phyloP scores from a whole-genome alignment of 495 filamentous ascomycete species.

The Xylaria bambusicola region DNA sequence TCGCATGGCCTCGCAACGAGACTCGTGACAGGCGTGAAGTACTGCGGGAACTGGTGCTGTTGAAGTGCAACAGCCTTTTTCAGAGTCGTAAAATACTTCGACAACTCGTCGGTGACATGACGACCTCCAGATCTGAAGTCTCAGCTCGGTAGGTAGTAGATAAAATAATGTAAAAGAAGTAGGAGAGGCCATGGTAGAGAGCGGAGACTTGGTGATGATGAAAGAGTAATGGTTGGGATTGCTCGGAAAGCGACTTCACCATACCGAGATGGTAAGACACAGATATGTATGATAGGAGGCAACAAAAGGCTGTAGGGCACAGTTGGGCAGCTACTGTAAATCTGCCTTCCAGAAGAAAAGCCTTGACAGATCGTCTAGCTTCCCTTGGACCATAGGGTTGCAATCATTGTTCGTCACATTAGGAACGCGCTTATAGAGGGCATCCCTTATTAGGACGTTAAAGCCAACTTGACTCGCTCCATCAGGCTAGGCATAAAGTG shows the following conservation, averaged over 20 bases:
- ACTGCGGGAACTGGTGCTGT: constrained; percentile 42
- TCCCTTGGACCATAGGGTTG: background rate
- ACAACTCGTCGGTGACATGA: constrained; percentile 44
- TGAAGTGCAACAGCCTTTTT: constrained; percentile 35
- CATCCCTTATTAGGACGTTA: constrained; percentile 8
- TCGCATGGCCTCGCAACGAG: constrained; percentile 45
- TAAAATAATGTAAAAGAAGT: constrained; percentile 44
- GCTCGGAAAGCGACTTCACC: background rate
- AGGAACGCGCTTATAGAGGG: constrained; percentile 1
- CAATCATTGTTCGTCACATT: constrained; percentile 3
- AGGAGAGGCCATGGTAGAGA: constrained; percentile 17
- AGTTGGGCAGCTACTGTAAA: background rate
- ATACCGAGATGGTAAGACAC: background rate
- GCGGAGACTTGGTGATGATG: background rate
- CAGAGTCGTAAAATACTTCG: constrained; percentile 39
- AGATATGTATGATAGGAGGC: constrained; percentile 1
- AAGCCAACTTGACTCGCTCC: constrained; percentile 13
- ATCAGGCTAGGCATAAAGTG: constrained; percentile 15
- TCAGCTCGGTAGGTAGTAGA: constrained; percentile 49
- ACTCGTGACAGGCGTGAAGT: constrained; percentile 46
- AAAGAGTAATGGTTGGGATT: background rate
- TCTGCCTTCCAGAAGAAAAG: background rate
- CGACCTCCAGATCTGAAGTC: constrained; percentile 51
- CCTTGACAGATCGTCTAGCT: background rate
- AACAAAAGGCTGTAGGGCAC: background rate